Conservation (phyloP, 306 rosid genomes). For the Elaeagnus macrophylla region DNA sequence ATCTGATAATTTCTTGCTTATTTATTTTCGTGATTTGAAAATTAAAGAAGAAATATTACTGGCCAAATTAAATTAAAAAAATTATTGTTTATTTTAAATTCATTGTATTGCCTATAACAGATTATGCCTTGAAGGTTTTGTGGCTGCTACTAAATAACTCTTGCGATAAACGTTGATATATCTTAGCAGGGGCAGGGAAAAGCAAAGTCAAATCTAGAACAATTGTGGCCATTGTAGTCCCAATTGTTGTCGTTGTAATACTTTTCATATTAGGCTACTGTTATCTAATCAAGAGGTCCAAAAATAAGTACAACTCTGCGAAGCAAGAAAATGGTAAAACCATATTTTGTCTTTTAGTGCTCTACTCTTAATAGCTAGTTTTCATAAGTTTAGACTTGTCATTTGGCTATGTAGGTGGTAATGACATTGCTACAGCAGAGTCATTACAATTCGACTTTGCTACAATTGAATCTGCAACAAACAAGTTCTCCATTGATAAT, state of each 20-base stretch:
- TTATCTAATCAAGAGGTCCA: constrained; percentile 10
- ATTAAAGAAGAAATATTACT: too few relatives aligned
- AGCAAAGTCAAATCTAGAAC: background rate
- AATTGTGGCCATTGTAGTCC: constrained; percentile 21
- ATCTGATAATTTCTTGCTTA: too few relatives aligned
- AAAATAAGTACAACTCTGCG: background rate
- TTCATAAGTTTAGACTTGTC: background rate
- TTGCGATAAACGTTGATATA: background rate
- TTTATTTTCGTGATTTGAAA: too few relatives aligned
- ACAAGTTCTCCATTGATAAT: constrained; percentile 29
- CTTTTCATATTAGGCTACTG: constrained; percentile 7
- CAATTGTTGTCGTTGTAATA: constrained; percentile 10
- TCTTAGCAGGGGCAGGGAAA: constrained; percentile 1
- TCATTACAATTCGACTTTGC: constrained; percentile 34
- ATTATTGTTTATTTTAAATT: too few relatives aligned
- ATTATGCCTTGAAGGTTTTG: background rate
- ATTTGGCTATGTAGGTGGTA: background rate
- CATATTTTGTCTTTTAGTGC: background rate
- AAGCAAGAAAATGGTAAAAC: constrained; percentile 8
- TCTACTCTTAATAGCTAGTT: background rate
- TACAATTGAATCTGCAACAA: constrained; percentile 29
- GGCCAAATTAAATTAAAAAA: too few relatives aligned
- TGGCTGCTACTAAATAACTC: background rate
- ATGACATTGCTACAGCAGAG: constrained; percentile 20
- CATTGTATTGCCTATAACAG: background rate